Conservation (phyloP, 495 filamentous ascomycete genomes). For the Lentithecium fluviatile region DNA sequence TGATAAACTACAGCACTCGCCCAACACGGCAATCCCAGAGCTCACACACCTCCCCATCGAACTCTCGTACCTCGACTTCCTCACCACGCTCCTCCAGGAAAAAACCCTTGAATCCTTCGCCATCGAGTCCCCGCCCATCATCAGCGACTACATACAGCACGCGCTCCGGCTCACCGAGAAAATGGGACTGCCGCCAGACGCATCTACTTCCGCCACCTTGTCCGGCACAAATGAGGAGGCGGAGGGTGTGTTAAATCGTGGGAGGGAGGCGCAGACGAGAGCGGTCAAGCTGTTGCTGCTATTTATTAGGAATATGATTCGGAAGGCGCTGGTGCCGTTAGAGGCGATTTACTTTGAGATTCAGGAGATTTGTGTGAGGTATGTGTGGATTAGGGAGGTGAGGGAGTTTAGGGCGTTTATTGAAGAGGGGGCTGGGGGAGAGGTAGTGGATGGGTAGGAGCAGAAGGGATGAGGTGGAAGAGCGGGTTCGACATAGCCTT, state of each 20-base stretch:
- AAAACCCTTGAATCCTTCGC: slow-evolving; percentile 19
- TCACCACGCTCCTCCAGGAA: slow-evolving; percentile 40
- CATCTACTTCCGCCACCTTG: background rate
- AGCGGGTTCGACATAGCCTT: background rate
- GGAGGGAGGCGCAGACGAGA: slow-evolving; percentile 38
- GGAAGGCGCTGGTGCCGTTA: slow-evolving; percentile 35
- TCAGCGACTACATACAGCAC: slow-evolving; percentile 37
- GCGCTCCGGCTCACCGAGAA: slow-evolving; percentile 34
- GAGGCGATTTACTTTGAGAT: slow-evolving; percentile 47
- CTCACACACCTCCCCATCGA: slow-evolving; percentile 39
- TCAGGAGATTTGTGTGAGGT: slow-evolving; percentile 46
- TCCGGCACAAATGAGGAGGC: background rate
- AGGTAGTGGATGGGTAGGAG: background rate
- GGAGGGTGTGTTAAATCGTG: slow-evolving; percentile 8
- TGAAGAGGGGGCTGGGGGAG: slow-evolving; percentile 9
- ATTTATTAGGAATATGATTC: slow-evolving; percentile 44
- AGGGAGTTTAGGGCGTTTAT: slow-evolving; percentile 35
- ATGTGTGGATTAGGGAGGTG: slow-evolving; percentile 41
- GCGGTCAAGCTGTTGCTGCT: slow-evolving; percentile 44
- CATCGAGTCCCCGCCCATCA: slow-evolving; percentile 27
- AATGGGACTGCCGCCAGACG: slow-evolving; percentile 20
- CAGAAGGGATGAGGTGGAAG: background rate
- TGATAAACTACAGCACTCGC: slow-evolving; percentile 18
- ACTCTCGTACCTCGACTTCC: slow-evolving; percentile 40
- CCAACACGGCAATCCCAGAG: slow-evolving; percentile 7